Evolutionary conservation across 1,284 basidiomycete genomes (phyloP).

Genomic region (Chondrostereum purpureum): DNA sequence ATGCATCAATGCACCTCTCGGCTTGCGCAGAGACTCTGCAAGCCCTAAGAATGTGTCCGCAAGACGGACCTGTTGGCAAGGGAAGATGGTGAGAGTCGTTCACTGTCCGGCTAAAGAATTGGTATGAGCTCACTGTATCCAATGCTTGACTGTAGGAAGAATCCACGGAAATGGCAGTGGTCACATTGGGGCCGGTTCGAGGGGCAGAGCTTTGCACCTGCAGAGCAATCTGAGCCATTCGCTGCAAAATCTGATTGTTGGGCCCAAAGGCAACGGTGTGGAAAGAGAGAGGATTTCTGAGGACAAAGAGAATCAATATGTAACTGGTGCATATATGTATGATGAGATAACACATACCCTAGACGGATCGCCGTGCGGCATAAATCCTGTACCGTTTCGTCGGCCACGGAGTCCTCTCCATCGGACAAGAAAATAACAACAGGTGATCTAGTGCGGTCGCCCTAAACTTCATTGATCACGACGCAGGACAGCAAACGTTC

Average conservation of each 20-base stretch:
- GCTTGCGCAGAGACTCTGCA: slow-evolving; percentile 52
- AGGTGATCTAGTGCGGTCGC: slow-evolving; percentile 48
- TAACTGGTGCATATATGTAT: not conserved
- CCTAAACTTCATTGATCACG: too few species aligned
- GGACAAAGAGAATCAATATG: not conserved
- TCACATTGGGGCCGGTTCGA: slow-evolving; percentile 35
- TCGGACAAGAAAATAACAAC: slow-evolving; percentile 64
- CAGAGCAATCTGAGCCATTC: slow-evolving; percentile 48
- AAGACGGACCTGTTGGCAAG: slow-evolving; percentile 40
- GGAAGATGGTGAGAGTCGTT: too few species aligned
- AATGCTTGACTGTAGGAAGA: slow-evolving; percentile 50
- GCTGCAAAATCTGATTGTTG: slow-evolving; percentile 29
- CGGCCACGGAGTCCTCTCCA: slow-evolving; percentile 39
- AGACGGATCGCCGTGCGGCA: slow-evolving; percentile 39
- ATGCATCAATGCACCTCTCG: slow-evolving; percentile 41
- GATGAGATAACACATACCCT: slow-evolving; percentile 30
- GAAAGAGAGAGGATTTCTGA: slow-evolving; percentile 51
- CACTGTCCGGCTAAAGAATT: too few species aligned
- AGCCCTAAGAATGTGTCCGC: slow-evolving; percentile 58
- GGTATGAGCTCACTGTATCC: slow-evolving; percentile 42
- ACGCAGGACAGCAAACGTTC: not conserved
- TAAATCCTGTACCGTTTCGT: slow-evolving; percentile 37
- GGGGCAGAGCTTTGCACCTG: slow-evolving; percentile 44
- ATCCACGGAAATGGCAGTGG: slow-evolving; percentile 27
- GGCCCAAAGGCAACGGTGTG: slow-evolving; percentile 55